Base-by-base conservation (phyloP, 306 rosid genomes). In the Rubus parviflorus region DNA sequence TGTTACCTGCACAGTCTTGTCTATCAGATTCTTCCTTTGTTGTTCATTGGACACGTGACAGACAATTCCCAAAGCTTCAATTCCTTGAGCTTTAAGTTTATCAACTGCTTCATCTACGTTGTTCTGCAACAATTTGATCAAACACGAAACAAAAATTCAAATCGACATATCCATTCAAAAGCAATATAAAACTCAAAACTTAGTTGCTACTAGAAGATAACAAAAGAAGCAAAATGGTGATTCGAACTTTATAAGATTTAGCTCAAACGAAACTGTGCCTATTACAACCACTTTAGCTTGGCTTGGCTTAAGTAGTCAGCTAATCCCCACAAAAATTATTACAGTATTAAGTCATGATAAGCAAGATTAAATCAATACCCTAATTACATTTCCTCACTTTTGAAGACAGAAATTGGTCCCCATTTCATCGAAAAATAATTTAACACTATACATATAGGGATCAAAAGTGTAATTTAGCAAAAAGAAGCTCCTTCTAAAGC, bases 51-150 rank as follows among this genome's bases (percentile, higher is more conserved):
- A 89, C 46, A 95, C 99, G 35, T 95, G 99, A 52, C 99, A 95
- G 72, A 91, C 97, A 63, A 95, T 68, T 12, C 91, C 98, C 23
- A 88, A 54, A 11, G 77, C 96, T 37, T 89, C 89, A 74, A 95
- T 89, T 83, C 97, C 99, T 83, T 75, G 80, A 57, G 87, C 87
- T 75, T 84, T 88, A 54, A 95, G 96, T 68, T 85, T 86, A 45
- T 80, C 89, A 3, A 88, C 92, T 7, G 99, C 99, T 45, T 75
- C 97, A 53, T 95, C 96, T n/a, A 95, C 99, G 48, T 95, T 95
- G 84, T 86, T 88, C 98, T 95, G 89, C 35, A 45, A 62, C 30
- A 79, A 82, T 74, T 68, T 43, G 64, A 75, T 40, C 77, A 58
- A 74, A 60, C 37, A 43, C 23, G 16, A 76, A 56, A 61, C 38